Base-by-base conservation (phyloP, 208 protist genomes). In the Crithidia mellificae region DNA sequence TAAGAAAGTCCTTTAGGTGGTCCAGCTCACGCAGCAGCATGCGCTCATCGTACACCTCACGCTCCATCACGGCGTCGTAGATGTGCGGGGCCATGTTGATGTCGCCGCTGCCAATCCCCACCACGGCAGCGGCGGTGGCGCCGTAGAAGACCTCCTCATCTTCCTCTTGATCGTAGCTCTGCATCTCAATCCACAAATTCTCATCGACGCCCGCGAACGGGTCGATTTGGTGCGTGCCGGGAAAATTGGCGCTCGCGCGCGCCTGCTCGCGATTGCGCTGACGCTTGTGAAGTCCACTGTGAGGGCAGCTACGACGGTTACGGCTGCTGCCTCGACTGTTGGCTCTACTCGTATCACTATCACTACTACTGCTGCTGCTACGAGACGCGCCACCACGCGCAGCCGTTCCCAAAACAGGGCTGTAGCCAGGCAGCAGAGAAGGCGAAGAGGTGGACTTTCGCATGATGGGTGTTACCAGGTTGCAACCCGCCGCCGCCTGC, bases 1-100 rank as follows among this genome's bases (percentile, higher is more conserved):
- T 56, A 20, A 96, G 47, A 62, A 91, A 95, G 53, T 90, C 81
- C 34, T 85, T 83, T 19, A 92, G 56, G 78, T 93, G 56, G 20
- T 83, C 68, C 12, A 93, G 72, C 78, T 95, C 90, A 30, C 74
- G 68, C 66, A 87, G 36, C 38, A 95, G 78, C 51, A 86, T 72
- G 19, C 76, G 81, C 38, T 76, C 70, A 29, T 76, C 70, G 46
- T 76, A 76, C 44, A 76, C 56, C 56, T 76, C 70, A 9, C 70
- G 70, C 70, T 76, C 70, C 63, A 76, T 69, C 29, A 76, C 70
- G 8, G 70, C 54, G 39, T 76, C 70, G 56, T 76, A 76, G 20
- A 70, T 44, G 63, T 76, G 70, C 14, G 70, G 70, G 11, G 47
- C 63, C 61, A 69, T 59, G 55, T 69, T 75, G 56, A 76, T 76